A percentile compares a stretch with the other conserved stretches of the same genome.
Conservation (phyloP, 352 stramenopile species). For the Lagenidium sp. region DNA sequence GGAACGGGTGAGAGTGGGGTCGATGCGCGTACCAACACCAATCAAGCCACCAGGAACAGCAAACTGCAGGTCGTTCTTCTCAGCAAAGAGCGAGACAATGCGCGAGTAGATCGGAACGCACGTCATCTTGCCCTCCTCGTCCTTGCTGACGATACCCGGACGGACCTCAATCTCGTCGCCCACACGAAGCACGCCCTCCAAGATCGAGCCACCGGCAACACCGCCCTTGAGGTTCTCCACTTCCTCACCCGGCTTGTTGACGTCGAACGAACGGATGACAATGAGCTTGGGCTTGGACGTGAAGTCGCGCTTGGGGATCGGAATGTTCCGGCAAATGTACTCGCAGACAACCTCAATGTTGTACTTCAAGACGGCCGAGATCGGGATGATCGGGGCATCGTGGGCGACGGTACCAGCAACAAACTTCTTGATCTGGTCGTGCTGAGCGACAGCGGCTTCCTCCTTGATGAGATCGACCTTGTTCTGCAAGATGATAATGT, state of each 20-base stretch:
- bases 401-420: conserved; percentile 90
- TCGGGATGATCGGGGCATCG: conserved; percentile 98
- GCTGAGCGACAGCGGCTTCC: conserved; percentile 95
- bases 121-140: conserved; percentile 93
- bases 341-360: conserved; percentile 99
- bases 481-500: conserved; percentile 99
- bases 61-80: conserved; percentile 99
- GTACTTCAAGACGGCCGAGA: conserved; percentile 99
- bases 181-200: conserved; percentile 96
- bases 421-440: conserved; percentile 95
- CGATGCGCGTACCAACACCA: conserved; percentile 98
- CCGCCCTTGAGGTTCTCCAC: conserved; percentile 95
- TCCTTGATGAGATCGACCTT: conserved; percentile 99
- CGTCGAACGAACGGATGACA: conserved; percentile 99
- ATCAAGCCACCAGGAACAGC: conserved; percentile 99
- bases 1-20: conserved; percentile 97
- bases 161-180: conserved; percentile 99
- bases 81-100: conserved; percentile 96
- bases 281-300: conserved; percentile 97
- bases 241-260: conserved; percentile 99
- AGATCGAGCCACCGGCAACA: conserved; percentile 88
- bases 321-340: conserved; percentile 99
- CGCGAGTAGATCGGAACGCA: conserved; percentile 91
- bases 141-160: conserved; percentile 98
- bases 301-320: conserved; percentile 98